A percentile compares a stretch with the other conserved stretches of the same genome.
Conservation (phyloP, 345 rosid species). For the Camelina neglecta region DNA sequence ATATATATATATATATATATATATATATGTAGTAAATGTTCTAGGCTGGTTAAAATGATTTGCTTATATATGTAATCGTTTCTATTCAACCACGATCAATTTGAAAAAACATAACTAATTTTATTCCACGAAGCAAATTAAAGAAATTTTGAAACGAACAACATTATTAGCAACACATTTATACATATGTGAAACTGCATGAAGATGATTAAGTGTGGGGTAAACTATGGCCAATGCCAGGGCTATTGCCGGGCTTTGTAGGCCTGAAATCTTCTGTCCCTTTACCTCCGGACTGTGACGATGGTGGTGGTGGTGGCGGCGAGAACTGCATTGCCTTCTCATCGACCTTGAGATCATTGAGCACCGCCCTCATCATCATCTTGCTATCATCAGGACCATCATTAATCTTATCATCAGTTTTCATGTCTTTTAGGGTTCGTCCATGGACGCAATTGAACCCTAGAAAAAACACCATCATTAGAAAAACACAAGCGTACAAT, state of each 20-base stretch:
- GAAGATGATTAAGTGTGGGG: constrained; percentile 28
- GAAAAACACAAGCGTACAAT: constrained; percentile 37
- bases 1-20: constrained; percentile 3
- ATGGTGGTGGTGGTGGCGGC: constrained; percentile 20
- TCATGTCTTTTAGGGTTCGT: constrained; percentile 45
- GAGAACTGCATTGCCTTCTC: constrained; percentile 21
- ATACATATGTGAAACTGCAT: constrained; percentile 22
- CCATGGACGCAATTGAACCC: constrained; percentile 46
- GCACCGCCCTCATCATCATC: constrained; percentile 8
- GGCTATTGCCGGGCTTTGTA: constrained; percentile 68
- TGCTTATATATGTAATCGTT: neutral
- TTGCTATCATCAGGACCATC: constrained; percentile 16
- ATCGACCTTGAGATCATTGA: neutral
- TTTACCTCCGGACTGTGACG: constrained; percentile 43
- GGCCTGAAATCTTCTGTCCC: constrained; percentile 61
- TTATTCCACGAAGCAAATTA: constrained; percentile 24
- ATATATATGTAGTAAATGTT: neutral
- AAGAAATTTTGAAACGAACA: constrained; percentile 3
- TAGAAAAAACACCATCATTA: constrained; percentile 44
- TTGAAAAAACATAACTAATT: neutral
- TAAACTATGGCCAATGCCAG: constrained; percentile 61
- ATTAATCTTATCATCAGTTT: constrained; percentile 18
- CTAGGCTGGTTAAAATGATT: no score
- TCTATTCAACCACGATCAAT: constrained; percentile 2
- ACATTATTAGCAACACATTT: constrained; percentile 18